Conservation (phyloP, 495 filamentous ascomycete genomes). For the Corynascus novoguineensis region DNA sequence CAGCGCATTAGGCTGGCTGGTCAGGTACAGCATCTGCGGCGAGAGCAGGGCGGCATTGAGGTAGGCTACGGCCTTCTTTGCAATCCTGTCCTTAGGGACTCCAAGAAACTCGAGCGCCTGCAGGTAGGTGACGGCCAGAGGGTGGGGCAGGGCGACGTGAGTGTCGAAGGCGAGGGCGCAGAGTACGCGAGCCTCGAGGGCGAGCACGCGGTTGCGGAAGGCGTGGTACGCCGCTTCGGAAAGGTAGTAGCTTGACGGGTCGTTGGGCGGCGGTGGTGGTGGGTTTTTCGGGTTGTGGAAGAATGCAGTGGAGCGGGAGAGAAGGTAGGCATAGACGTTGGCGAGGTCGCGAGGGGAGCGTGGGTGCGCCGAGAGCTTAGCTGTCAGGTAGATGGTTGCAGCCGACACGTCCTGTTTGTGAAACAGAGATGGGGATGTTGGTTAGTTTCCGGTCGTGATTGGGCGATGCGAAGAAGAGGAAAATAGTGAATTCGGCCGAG, state of each 20-base stretch:
- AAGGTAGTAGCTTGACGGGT: conserved; percentile 62
- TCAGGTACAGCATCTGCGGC: conserved; percentile 84
- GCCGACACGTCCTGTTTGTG: conserved; percentile 67
- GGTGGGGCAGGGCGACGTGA: conserved; percentile 77
- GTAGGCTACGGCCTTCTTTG: conserved; percentile 61
- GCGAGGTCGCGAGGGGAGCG: conserved; percentile 70
- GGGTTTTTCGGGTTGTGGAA: conserved; percentile 42
- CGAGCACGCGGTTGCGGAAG: conserved; percentile 56
- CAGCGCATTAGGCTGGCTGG: conserved; percentile 79
- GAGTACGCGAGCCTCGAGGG: conserved; percentile 68
- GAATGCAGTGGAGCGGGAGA: conserved; percentile 59
- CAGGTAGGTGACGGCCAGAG: conserved; percentile 86
- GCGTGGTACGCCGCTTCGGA: conserved; percentile 65
- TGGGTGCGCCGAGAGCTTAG: conserved; percentile 77
- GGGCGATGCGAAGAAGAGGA: neutral
- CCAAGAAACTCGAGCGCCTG: conserved; percentile 68
- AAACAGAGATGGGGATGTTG: neutral
- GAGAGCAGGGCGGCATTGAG: conserved; percentile 79
- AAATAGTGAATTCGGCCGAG: neutral
- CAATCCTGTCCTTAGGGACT: conserved; percentile 40
- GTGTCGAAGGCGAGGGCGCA: conserved; percentile 73
- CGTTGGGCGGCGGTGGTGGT: conserved; percentile 27
- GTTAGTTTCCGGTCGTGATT: conserved; percentile 5
- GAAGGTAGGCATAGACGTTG: conserved; percentile 79
- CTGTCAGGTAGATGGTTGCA: conserved; percentile 70